Base-by-base conservation (phyloP, 1,284 basidiomycete species). In the Trichosporon inkin region DNA sequence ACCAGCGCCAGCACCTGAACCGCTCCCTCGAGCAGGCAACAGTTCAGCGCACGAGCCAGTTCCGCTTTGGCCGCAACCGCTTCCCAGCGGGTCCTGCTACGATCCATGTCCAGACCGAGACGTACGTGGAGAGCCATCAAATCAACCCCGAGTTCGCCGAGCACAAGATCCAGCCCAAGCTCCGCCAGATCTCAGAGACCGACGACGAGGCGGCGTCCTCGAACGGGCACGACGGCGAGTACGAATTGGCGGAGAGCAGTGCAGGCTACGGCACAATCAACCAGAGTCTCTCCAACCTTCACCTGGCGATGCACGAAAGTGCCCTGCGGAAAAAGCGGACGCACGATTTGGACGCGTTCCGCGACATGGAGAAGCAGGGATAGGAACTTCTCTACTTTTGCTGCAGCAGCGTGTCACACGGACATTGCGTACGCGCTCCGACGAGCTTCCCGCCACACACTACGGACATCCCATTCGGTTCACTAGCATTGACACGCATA, bases 91-190 rank as follows among this genome's bases (percentile, higher is more conserved):
- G 62, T 17, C 59, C 59, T 0, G 69, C 65, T 2, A 67, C 66
- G 13, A 65, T 70, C 40, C 65, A 70, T 52, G 65, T 70, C 40
- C 65, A 67, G 51, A 67, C 67, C n/a, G 67, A 70, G 52, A 68
- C 67, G 17, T 67, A 70, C 37, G 57, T 64, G 62, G 67, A 70
- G 62, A 38, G 55, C 32, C 62, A 64, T 54, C 55, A 58, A 38
- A 64, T 64, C 57, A 58, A 59, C 58, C 55, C 62, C 6, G 58
- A 58, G 10, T 63, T 63, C 16, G 52, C 58, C 24, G 38, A 53
- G 39, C 53, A 55, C 36, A 60, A 57, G 52, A 57, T 63, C n/a
- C 44, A 51, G 53, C 62, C 62, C 62, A 64, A 64, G 57, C 60
- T 64, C 14, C 62, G 62, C 51, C 57, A 61, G 51, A 55, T 57